Percentiles rank a stretch among this genome's conserved stretches.
Conservation (phyloP, 2,329 filamentous ascomycete genomes). For the Aspergillus niger region DNA sequence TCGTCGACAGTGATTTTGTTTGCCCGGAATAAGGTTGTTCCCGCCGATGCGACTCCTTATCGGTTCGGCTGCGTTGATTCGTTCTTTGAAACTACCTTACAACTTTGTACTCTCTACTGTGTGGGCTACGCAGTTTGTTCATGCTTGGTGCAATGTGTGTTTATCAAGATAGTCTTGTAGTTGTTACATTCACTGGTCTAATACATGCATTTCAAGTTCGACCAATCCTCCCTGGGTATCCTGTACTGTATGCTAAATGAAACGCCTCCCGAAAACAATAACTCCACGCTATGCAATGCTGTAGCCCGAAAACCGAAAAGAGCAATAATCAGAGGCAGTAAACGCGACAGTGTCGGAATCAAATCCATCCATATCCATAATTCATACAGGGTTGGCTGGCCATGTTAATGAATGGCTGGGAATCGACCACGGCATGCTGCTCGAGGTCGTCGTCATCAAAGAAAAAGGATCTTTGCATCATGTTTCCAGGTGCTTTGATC, state of each 20-base stretch:
- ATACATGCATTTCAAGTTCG: constrained; percentile 16
- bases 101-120: background rate
- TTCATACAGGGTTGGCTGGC: constrained; percentile 34
- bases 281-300: constrained; percentile 39
- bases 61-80: background rate
- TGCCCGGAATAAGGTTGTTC: constrained; percentile 22
- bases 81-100: background rate
- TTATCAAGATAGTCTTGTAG: background rate
- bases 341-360: constrained; percentile 12
- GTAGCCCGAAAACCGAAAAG: constrained; percentile 15
- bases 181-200: constrained; percentile 16
- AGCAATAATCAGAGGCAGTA: constrained; percentile 6
- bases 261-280: constrained; percentile 15
- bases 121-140: background rate
- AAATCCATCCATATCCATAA: constrained; percentile 41
- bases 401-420: constrained; percentile 31
- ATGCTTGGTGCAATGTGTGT: background rate
- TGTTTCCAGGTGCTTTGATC: constrained; percentile 27
- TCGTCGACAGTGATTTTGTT: constrained; percentile 22
- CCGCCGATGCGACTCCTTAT: constrained; percentile 5
- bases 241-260: constrained; percentile 27
- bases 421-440: constrained; percentile 23
- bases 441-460: constrained; percentile 35
- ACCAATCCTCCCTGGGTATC: constrained; percentile 30
- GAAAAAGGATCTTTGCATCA: constrained; percentile 38